A percentile compares a stretch with the other conserved stretches of the same genome.
Evolutionary conservation across 106 monocot genomes (phyloP).

Genomic region (Dioscorea zingiberensis): DNA sequence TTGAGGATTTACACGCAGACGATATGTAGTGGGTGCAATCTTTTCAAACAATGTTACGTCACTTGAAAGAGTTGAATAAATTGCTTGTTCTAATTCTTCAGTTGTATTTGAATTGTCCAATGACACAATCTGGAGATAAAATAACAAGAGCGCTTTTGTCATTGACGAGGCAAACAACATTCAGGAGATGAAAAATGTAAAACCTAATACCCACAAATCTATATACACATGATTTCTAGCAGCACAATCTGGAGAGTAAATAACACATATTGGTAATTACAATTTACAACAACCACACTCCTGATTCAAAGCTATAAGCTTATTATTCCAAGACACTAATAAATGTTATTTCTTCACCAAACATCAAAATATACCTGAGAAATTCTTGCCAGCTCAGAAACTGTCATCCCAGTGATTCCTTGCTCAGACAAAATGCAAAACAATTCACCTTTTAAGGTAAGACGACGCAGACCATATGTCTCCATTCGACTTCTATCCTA

Average conservation of each 20-base stretch:
- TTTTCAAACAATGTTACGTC: conserved; percentile 97
- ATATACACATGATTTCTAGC: too few relatives aligned
- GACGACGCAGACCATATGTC: conserved; percentile 71
- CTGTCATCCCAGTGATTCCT: conserved; percentile 60
- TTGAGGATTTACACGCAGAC: conserved; percentile 46
- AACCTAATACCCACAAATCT: too few relatives aligned
- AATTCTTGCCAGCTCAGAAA: conserved; percentile 66
- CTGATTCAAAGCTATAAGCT: too few relatives aligned
- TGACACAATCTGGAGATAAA: conserved; percentile 45
- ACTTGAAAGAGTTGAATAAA: conserved; percentile 71
- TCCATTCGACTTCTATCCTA: conserved; percentile 65
- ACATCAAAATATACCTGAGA: conserved; percentile 47
- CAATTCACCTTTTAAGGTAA: conserved; percentile 79
- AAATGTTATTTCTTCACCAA: too few relatives aligned
- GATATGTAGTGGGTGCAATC: conserved; percentile 71
- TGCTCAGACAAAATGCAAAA: conserved; percentile 64
- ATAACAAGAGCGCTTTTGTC: background rate
- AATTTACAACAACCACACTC: background rate
- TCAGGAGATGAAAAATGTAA: too few relatives aligned
- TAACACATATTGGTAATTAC: background rate
- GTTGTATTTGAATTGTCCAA: conserved; percentile 33
- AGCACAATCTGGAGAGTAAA: background rate
- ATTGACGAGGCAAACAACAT: background rate
- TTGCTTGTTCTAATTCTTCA: conserved; percentile 58
- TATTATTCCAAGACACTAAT: too few relatives aligned